These are phyloP conservation scores for Neurospora sp. DNA, from an alignment of 495 filamentous ascomycete genomes.

Conservation along the genomic window DNA sequence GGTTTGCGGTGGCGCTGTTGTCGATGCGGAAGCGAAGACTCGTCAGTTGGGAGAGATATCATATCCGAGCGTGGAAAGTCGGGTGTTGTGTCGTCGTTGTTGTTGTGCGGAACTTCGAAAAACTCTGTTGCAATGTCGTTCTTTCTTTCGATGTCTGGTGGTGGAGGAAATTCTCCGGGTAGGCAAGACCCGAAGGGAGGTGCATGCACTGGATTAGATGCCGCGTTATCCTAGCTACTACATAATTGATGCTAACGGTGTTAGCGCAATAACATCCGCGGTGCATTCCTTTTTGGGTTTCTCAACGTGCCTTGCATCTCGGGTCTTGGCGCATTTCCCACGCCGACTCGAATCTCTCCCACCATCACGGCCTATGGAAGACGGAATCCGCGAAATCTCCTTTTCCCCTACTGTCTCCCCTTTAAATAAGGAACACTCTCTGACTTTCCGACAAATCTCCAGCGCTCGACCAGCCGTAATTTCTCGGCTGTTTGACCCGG, in stretches of 20 bases:
- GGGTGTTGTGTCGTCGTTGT: too few relatives aligned
- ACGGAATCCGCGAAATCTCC: too few relatives aligned
- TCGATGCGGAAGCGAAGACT: neutral
- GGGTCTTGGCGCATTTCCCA: neutral
- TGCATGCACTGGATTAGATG: neutral
- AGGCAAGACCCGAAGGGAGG: neutral
- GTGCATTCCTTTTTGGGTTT: neutral
- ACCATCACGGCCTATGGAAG: too few relatives aligned
- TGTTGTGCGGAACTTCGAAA: neutral
- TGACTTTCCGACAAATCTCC: neutral
- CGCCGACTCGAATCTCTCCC: neutral
- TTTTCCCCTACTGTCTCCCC: too few relatives aligned
- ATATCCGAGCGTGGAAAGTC: neutral
- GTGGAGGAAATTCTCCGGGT: neutral
- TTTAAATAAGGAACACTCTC: too few relatives aligned
- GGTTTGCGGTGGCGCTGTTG: neutral
- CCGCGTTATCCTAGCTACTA: neutral
- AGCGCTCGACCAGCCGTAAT: neutral
- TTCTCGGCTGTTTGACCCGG: neutral
- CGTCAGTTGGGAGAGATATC: neutral
- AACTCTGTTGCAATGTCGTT: neutral
- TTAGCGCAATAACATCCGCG: neutral
- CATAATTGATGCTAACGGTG: neutral
- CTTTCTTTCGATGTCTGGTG: neutral
- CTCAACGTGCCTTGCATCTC: neutral